These are phyloP conservation scores for Candida sakaeoensis DNA, from an alignment of 805 yeast genomes.

Conservation along the genomic window DNA sequence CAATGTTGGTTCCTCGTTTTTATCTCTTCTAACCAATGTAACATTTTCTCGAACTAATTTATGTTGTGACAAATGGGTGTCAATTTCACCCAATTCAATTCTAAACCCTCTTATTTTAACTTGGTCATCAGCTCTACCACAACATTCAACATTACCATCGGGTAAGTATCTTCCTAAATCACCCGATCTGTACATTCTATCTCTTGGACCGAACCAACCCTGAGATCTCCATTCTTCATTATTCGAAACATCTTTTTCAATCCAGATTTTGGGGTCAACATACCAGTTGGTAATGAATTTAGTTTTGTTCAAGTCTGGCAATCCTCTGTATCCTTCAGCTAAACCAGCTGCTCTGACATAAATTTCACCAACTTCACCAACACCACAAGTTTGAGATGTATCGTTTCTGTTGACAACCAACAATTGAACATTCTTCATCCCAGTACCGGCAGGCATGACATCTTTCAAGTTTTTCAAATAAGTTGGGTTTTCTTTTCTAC, in stretches of 20 bases:
- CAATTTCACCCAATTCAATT: slow-evolving; percentile 97
- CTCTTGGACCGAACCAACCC: slow-evolving; percentile 90
- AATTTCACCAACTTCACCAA: slow-evolving; percentile 98
- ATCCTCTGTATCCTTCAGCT: slow-evolving; percentile 92
- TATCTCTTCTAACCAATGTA: slow-evolving; percentile 87
- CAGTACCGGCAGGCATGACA: slow-evolving; percentile 97
- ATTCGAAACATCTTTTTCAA: slow-evolving; percentile 42
- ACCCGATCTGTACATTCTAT: slow-evolving; percentile 93
- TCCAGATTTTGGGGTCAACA: slow-evolving; percentile 64
- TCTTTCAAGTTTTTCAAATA: slow-evolving; percentile 86
- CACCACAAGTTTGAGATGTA: slow-evolving; percentile 88
- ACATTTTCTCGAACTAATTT: slow-evolving; percentile 88
- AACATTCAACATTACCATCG: slow-evolving; percentile 96
- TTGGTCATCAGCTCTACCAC: slow-evolving; percentile 99
- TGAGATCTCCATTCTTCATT: slow-evolving; percentile 63
- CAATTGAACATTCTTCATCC: slow-evolving; percentile 93
- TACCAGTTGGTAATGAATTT: slow-evolving; percentile 94
- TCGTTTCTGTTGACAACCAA: slow-evolving; percentile 91
- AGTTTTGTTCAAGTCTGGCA: slow-evolving; percentile 82
- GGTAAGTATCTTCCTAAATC: slow-evolving; percentile 96
- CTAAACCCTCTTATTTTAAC: slow-evolving; percentile 98
- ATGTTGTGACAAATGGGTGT: slow-evolving; percentile 94
- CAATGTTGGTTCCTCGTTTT: slow-evolving; percentile 87
- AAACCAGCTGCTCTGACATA: slow-evolving; percentile 98
- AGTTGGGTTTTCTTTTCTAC: slow-evolving; percentile 62